Percentiles rank a stretch among this genome's conserved stretches.
phyloP scores from a whole-genome alignment of 257 asterid species.

The Gentiana macrophylla region DNA sequence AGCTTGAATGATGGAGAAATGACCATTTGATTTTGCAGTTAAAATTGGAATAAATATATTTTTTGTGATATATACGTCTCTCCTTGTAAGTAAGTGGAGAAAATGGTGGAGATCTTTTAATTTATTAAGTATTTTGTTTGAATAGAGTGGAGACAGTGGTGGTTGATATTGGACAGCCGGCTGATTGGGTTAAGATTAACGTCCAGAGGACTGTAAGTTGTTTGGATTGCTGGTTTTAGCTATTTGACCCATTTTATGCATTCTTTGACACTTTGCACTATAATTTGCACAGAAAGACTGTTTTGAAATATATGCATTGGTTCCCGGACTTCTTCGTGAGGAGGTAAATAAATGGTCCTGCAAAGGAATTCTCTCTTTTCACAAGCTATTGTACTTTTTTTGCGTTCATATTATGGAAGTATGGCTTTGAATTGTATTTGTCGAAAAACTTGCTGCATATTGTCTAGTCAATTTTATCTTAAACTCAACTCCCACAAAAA shows the following conservation, averaged over 20 bases:
- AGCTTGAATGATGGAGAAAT: too few relatives aligned
- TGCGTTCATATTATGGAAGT: neutral
- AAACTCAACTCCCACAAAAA: too few relatives aligned
- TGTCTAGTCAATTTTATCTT: neutral
- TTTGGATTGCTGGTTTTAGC: conserved; percentile 10
- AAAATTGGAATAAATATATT: too few relatives aligned
- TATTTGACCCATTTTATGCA: conserved; percentile 7
- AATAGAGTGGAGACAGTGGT: conserved; percentile 56
- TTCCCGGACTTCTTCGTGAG: conserved; percentile 93
- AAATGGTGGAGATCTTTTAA: too few relatives aligned
- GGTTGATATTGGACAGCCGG: conserved; percentile 73
- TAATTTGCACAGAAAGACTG: conserved; percentile 72
- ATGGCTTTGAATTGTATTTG: neutral
- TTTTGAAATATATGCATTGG: conserved; percentile 88
- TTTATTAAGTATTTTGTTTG: conserved; percentile 6
- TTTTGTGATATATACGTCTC: too few relatives aligned
- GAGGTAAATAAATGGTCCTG: conserved; percentile 49
- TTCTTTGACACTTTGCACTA: conserved; percentile 16
- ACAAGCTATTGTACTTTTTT: neutral
- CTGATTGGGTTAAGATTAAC: conserved; percentile 95
- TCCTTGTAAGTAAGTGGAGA: too few relatives aligned
- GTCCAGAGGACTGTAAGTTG: conserved; percentile 64
- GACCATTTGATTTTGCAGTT: too few relatives aligned
- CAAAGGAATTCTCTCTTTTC: neutral
- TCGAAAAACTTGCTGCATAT: neutral